Evolutionary conservation across 2,329 filamentous ascomycete species (phyloP), one percentile per base, ranked within the genome.

Genomic region (Calonectria henricotiae): DNA sequence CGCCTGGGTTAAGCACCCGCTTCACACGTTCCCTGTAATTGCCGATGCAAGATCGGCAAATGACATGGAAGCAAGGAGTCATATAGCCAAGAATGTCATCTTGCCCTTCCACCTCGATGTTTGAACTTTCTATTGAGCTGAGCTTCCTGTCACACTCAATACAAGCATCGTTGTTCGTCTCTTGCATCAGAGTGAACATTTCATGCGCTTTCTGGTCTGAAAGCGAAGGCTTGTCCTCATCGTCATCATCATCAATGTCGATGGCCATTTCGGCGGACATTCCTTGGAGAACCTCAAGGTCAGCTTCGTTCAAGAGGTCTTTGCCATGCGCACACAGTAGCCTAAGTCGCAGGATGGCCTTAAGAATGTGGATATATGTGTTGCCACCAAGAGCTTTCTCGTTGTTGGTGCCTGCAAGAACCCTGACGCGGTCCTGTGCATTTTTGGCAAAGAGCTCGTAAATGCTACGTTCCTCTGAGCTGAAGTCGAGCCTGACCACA

Each of bases 301-400:
- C 96, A 23, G 96, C 92, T 41, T 95, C 91, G 67, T 91, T 94
- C 3, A 99, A 87, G 8, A 99, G 88, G 70, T 98, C 96, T 73
- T 93, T 93, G n/a, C 96, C 96, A 80, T 98, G 96, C 1, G 95
- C 96, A 79, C 95, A 98, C 62, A 98, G 93, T 46, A 97, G 88
- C 11, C 96, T 93, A 20, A 99, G 89, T 35, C 96, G 92, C 74
- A 97, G 88, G 78, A 99, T 98, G 5, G 94, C 94, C 74, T 96
- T 95, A 71, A 99, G 84, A 55, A 99, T 96, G 76, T 98, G 94
- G 55, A 96, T 95, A 79, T 98, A 98, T n/a, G 93, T 93, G 75
- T 92, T 94, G 47, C 95, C 96, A 46, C 93, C 93, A 62, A 96
- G 86, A 71, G 90, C 89, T 72, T 90, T 92, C 63, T 89, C 89